phyloP scores from a whole-genome alignment of 768 basidiomycete genomes.

The Hortiboletus flavorubellus region DNA sequence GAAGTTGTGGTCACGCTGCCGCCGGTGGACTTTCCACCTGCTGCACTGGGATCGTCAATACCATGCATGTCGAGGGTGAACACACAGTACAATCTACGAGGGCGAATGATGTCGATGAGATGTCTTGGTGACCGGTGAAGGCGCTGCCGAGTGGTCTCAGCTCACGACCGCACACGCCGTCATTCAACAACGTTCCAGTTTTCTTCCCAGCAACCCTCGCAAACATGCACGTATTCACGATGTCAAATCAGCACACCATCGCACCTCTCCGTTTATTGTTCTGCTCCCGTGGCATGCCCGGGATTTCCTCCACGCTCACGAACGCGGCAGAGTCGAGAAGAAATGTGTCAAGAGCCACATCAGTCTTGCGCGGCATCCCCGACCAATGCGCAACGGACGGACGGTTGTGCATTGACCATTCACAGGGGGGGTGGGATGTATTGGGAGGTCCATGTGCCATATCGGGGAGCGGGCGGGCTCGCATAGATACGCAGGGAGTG shows the following conservation, averaged over 20 bases:
- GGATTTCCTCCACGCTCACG: constrained; percentile 25
- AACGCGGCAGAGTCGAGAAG: no score
- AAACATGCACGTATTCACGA: not conserved
- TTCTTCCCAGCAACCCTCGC: not conserved
- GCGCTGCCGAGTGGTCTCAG: not conserved
- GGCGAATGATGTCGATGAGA: not conserved
- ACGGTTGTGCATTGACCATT: not conserved
- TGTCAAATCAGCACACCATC: constrained; percentile 17
- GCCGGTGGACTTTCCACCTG: not conserved
- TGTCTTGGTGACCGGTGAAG: not conserved
- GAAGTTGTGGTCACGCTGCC: not conserved
- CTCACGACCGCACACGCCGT: not conserved
- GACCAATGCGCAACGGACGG: constrained; percentile 23
- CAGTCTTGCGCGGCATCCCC: constrained; percentile 28
- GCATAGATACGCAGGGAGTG: constrained; percentile 36
- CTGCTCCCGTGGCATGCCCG: not conserved
- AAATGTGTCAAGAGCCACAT: constrained; percentile 41
- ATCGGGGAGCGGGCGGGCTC: constrained; percentile 37
- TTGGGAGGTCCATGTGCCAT: constrained; percentile 26
- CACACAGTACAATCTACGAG: not conserved
- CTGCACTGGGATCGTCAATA: not conserved
- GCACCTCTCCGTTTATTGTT: constrained; percentile 24
- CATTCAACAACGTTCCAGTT: not conserved
- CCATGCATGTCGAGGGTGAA: not conserved
- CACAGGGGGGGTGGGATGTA: not conserved